Percentiles rank a stretch among this genome's conserved stretches.
phyloP scores from a whole-genome alignment of 129 eudicot species.

The Calendula officinalis region DNA sequence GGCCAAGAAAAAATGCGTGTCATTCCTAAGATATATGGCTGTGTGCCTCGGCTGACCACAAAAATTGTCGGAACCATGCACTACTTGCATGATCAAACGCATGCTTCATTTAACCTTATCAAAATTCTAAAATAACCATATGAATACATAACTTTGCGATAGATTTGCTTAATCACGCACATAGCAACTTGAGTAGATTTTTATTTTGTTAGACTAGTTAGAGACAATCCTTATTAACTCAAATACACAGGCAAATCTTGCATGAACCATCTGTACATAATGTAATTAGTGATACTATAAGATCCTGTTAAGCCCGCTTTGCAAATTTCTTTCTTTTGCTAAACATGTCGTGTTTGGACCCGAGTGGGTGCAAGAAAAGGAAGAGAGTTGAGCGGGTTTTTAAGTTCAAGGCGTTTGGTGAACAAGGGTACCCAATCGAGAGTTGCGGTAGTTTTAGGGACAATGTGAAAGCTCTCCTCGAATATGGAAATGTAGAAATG shows the following conservation, averaged over 20 bases:
- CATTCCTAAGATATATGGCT: constrained; percentile 41
- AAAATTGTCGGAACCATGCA: constrained; percentile 53
- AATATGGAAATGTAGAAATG: constrained; percentile 61
- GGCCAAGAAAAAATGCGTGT: constrained; percentile 50
- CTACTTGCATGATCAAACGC: constrained; percentile 57
- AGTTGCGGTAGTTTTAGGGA: constrained; percentile 63
- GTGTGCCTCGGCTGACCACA: constrained; percentile 56
- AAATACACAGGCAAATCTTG: constrained; percentile 46
- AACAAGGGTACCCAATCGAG: constrained; percentile 75
- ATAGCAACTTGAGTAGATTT: constrained; percentile 33
- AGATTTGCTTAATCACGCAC: constrained; percentile 63
- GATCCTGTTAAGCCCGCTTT: constrained; percentile 33
- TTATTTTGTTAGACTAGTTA: constrained; percentile 1
- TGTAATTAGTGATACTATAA: constrained; percentile 27
- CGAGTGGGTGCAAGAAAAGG: constrained; percentile 69
- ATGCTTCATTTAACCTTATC: constrained; percentile 47
- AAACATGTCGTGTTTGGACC: constrained; percentile 59
- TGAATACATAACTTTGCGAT: constrained; percentile 41
- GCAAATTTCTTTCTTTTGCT: constrained; percentile 25
- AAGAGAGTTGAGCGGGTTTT: constrained; percentile 77
- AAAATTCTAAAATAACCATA: constrained; percentile 28
- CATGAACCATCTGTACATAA: constrained; percentile 55
- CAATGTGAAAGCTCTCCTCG: constrained; percentile 71
- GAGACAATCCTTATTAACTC: constrained; percentile 23
- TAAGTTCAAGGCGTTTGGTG: constrained; percentile 78